Evolutionary conservation across 2,329 filamentous ascomycete genomes (phyloP), one percentile per base, ranked within the genome.

Genomic region (Sporothrix protearum): DNA sequence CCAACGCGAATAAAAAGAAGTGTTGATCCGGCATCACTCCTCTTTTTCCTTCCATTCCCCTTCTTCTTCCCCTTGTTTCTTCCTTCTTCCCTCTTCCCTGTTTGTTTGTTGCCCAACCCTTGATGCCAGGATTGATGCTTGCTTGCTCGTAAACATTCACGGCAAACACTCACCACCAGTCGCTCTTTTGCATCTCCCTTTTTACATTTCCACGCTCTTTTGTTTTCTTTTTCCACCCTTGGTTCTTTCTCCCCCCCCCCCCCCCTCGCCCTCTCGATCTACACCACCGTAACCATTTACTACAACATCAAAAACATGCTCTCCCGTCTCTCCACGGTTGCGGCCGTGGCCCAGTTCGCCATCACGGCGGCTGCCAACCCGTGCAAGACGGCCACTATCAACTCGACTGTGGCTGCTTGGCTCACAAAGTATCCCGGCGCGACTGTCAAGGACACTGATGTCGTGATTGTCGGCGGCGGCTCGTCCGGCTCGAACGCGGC

Each of bases 401-500:
- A 70, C n/a, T n/a, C 57, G 28, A 64, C 68, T 2, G 57, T 64
- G 10, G 30, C 55, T 14, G 28, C 68, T 14, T 70, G 57, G 68
- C 68, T 28, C 5, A 36, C 45, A 6, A 10, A 61, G 39, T 73
- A 70, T 28, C 69, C 45, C 33, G 51, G 19, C 14, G 57, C 71
- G 1, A n/a, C 66, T 0, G 22, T 47, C 28, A 63, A 64, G 68
- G 16, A 64, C 39, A 69, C 69, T 5, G 80, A 82, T 71, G 78
- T 82, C 0, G 79, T 77, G 12, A 76, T 82, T 64, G 74, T 82
- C 7, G 80, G 80, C 8, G 81, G 79, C 14, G 81, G 80, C 42
- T 79, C 80, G 12, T 76, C 79, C n/a, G 81, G 80, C 25, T 73
- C 78, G 2, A 78, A 82, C 57, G 80, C 80, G 5, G 80, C 80